Evolutionary conservation across 2,329 filamentous ascomycete species (phyloP).

Genomic region (Aspergillus spinulosporus): DNA sequence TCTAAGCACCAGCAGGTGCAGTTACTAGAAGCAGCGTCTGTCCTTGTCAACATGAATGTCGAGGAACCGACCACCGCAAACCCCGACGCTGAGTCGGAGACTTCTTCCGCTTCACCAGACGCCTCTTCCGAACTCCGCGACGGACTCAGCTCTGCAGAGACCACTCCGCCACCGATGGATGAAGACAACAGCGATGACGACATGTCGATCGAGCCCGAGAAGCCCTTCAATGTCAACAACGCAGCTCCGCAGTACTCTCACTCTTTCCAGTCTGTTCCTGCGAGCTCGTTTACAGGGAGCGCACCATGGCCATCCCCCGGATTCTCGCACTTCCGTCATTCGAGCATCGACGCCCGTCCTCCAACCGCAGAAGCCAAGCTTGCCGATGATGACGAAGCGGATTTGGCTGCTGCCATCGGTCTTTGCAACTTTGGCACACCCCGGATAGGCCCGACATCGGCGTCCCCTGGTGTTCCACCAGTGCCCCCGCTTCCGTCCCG

Average conservation of each 20-base stretch:
- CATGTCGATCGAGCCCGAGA: conserved; percentile 53
- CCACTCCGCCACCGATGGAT: conserved; percentile 82
- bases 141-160: conserved; percentile 81
- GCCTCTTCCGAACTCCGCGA: conserved; percentile 76
- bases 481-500: conserved; percentile 83
- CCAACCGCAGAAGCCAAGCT: conserved; percentile 74
- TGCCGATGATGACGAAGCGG: conserved; percentile 78
- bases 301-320: conserved; percentile 51
- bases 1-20: conserved; percentile 99
- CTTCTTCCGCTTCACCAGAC: conserved; percentile 77
- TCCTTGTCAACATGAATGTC: conserved; percentile 84
- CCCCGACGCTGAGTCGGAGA: conserved; percentile 71
- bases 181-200: conserved; percentile 51
- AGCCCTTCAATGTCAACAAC: conserved; percentile 56
- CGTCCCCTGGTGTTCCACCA: conserved; percentile 75
- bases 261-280: conserved; percentile 75
- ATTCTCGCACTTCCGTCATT: conserved; percentile 64
- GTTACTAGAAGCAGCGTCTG: conserved; percentile 93
- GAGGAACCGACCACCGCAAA: conserved; percentile 64
- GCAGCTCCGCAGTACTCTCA: conserved; percentile 60
- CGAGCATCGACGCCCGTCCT: conserved; percentile 73
- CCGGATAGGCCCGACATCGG: conserved; percentile 61
- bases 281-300: conserved; percentile 57
- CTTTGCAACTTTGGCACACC: conserved; percentile 85
- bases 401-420: conserved; percentile 86